These are phyloP conservation scores for Hydrangea macrophylla DNA, from an alignment of 148 eudicot species.

Conservation along the genomic window DNA sequence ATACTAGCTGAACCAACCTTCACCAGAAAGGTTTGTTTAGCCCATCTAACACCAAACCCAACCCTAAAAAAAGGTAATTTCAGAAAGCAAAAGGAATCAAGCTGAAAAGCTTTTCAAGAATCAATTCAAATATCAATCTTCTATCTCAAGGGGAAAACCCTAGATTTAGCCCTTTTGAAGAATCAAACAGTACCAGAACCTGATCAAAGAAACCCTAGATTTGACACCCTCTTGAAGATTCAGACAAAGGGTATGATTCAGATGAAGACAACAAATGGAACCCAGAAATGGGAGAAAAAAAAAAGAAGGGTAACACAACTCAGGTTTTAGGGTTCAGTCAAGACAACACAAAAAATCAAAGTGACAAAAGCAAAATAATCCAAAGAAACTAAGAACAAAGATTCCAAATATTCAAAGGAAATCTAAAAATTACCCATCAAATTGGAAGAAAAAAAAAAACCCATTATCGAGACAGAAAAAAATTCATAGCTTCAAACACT, in stretches of 20 bases:
- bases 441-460: neutral
- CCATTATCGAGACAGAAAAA: neutral
- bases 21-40: conserved; percentile 18
- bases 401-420: conserved; percentile 12
- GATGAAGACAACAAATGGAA: conserved; percentile 1
- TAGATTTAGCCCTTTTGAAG: too few relatives aligned
- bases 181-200: conserved; percentile 18
- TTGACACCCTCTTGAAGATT: conserved; percentile 10
- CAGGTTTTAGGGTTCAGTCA: conserved; percentile 3
- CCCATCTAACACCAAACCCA: conserved; percentile 23
- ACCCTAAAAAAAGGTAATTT: conserved; percentile 21
- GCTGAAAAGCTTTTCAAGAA: conserved; percentile 28
- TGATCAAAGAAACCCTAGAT: conserved; percentile 28
- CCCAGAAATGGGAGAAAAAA: conserved; percentile 7
- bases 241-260: too few relatives aligned
- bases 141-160: too few relatives aligned
- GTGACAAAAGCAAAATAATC: conserved; percentile 1
- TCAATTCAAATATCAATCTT: too few relatives aligned
- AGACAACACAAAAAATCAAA: neutral
- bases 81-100: conserved; percentile 37
- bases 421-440: neutral
- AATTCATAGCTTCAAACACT: neutral
- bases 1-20: conserved; percentile 13
- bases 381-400: neutral
- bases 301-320: neutral